A percentile compares a stretch with the other conserved stretches of the same genome.
Evolutionary conservation across 2,329 filamentous ascomycete species (phyloP).

Genomic region (Alternaria hordeiaustralica): DNA sequence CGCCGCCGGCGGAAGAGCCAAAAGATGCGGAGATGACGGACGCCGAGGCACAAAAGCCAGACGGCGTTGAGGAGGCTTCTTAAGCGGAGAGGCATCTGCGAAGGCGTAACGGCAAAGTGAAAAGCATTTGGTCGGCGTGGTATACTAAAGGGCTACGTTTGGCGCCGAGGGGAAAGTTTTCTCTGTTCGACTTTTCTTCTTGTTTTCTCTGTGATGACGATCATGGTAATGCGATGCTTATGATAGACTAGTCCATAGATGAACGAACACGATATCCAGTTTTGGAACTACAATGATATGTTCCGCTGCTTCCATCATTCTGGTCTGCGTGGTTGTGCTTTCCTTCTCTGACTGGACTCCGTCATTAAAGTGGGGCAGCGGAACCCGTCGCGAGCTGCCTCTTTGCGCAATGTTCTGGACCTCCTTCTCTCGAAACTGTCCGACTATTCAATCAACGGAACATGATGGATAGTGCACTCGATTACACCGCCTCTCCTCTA

Average conservation of each 20-base stretch:
- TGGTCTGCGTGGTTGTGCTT: neutral
- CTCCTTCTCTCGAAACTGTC: too few relatives aligned
- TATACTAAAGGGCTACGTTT: conserved; percentile 12
- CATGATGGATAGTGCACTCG: too few relatives aligned
- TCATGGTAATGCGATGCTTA: conserved; percentile 37
- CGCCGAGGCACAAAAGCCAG: conserved; percentile 53
- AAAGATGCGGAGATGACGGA: conserved; percentile 67
- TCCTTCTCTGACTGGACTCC: neutral
- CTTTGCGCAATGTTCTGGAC: neutral
- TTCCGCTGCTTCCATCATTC: neutral
- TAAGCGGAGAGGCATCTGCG: conserved; percentile 10
- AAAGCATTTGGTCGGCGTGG: conserved; percentile 30
- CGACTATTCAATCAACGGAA: too few relatives aligned
- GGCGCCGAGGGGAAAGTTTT: conserved; percentile 6
- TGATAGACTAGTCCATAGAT: conserved; percentile 38
- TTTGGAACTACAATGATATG: neutral
- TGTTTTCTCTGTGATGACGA: conserved; percentile 19
- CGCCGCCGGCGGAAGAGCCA: conserved; percentile 39
- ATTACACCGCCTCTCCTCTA: too few relatives aligned
- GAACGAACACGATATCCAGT: conserved; percentile 21
- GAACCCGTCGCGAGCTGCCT: neutral
- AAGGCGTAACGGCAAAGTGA: conserved; percentile 16
- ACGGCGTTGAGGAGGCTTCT: conserved; percentile 48
- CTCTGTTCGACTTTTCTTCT: conserved; percentile 7
- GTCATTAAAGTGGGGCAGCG: neutral